Evolutionary conservation across 495 filamentous ascomycete species (phyloP), one percentile per base, ranked within the genome.

Genomic region (Talaromyces nanjingensis): DNA sequence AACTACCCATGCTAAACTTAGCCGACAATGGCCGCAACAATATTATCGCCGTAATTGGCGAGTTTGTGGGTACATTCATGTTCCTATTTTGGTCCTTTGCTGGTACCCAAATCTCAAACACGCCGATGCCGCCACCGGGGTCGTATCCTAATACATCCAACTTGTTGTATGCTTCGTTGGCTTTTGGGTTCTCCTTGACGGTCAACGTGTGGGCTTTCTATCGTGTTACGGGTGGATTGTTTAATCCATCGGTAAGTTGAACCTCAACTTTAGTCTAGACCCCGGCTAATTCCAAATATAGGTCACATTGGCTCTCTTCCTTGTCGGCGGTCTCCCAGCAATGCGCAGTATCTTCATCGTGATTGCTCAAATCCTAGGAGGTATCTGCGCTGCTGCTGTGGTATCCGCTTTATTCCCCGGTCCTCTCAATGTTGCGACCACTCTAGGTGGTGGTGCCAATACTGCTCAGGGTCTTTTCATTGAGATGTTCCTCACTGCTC

Each of bases 121-220:
- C 73, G 0, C 80, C 72, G 1, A 74, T 64, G 67, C 70, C 69
- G 1, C 64, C 65, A 4, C 73, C 71, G 9, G 76, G 75, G 2
- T 71, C 76, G 6, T 63, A 66, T 49, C 76, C 77, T 2, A 77
- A 79, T 64, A 75, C 76, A 1, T 71, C 72, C 1, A 76, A 76
- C 14, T 72, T 96, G 39, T 72, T 93, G 20, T 96, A 87, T 71
- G 88, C 93, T 55, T 72, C 88, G 0, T 72, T 92, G 11, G 77
- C 77, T 14, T 96, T 94, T 66, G 91, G 90, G 1, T 84, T 92
- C 68, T 86, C 87, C 9, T 78, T 96, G 62, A 84, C 84, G 9
- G 89, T 90, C 70, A 94, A 93, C 68, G 89, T 89, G 1, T 96
- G 89, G 91, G 83, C 90, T 1, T 96, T 93, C 78, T 94, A 89